A percentile compares a stretch with the other conserved stretches of the same genome.
Conservation (phyloP, 768 basidiomycete genomes). For the Hygrocybe punicea region DNA sequence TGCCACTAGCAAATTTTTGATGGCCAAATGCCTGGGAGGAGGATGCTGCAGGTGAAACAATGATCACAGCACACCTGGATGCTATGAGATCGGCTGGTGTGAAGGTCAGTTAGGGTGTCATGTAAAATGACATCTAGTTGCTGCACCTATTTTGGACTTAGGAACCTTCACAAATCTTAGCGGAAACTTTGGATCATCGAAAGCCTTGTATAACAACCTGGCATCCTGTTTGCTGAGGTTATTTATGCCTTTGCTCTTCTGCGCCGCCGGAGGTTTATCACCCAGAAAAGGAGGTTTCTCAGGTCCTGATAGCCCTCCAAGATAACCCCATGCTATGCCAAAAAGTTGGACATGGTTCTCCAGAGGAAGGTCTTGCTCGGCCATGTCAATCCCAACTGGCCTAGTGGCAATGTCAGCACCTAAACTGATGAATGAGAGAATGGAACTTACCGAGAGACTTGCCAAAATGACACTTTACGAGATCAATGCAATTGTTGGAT, state of each 20-base stretch:
- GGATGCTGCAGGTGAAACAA: not conserved
- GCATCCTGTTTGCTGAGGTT: not conserved
- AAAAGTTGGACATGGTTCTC: not conserved
- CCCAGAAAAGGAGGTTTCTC: not conserved
- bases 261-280: not conserved
- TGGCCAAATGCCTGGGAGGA: not conserved
- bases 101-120: not conserved
- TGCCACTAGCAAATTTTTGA: not conserved
- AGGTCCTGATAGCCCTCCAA: not conserved
- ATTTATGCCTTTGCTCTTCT: not conserved
- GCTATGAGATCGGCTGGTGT: not conserved
- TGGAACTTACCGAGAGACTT: too few relatives aligned
- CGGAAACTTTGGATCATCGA: not conserved
- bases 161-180: not conserved
- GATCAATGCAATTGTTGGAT: too few relatives aligned
- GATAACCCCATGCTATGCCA: not conserved
- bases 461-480: too few relatives aligned
- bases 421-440: not conserved
- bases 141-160: not conserved
- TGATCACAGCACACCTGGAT: not conserved
- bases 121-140: not conserved
- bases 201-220: not conserved
- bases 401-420: not conserved
- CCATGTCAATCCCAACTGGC: not conserved
- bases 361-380: not conserved